Base-by-base conservation (phyloP, 352 stramenopile species). In the Peronosclerospora sorghi region DNA sequence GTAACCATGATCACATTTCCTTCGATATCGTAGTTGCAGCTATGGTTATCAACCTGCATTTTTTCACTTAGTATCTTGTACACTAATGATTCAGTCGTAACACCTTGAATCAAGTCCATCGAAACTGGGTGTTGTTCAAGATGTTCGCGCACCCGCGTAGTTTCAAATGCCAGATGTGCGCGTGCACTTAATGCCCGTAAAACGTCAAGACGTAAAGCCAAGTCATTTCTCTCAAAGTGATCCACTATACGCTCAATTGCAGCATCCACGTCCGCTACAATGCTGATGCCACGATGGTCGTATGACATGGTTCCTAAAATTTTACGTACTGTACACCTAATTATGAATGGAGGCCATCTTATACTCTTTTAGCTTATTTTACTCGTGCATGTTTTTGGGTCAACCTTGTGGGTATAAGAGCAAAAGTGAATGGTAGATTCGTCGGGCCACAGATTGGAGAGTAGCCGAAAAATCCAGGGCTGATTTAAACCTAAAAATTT, bases 241-340 rank as follows among this genome's bases (percentile, higher is more conserved):
- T 65, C 43, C 7, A 88, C 71, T 23, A 86, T 61, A 35, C 72
- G 72, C 65, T 87, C 74, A 50, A 85, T 83, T 13, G 69, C 65
- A 9, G 60, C 69, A 59, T 84, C 68, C 21, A 87, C 56, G 32
- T 75, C 64, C 24, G 45, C 32, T 32, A 65, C 67, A 41, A 84
- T 68, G 60, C 66, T 83, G 58, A 64, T 82, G 48, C 63, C 73
- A 32, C 71, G 70, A 30, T 59, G 57, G 32, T 82, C 73, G 39
- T 54, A 62, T 17, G 60, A 64, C 21, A 26, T 26, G 50, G 64
- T 65, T 14, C 36, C 43, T 34, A 45, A 29, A 55, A 64, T 73
- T 37, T 4, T 51, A 10, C 36, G 28, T 15, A 15, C 28, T 2
- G 8, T 34, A 13, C 28, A 17, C 28, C n/a, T n/a, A n/a, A n/a